Percentiles rank a stretch among this genome's conserved stretches.
Evolutionary conservation across 208 protist species (phyloP).

Genomic region (Jaenimonas drosophilae): DNA sequence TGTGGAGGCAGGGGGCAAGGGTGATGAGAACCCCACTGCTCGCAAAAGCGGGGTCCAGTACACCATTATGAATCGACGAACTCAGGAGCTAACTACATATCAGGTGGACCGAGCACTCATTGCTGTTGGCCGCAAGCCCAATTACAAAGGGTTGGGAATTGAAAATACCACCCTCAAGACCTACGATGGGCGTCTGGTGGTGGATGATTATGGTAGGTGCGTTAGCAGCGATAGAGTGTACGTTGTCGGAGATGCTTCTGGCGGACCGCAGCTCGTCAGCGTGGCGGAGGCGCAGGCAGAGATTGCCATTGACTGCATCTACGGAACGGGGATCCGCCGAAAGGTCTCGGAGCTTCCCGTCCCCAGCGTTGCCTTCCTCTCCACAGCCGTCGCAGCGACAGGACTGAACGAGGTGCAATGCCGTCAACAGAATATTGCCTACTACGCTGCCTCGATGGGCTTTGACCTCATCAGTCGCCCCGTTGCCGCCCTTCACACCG

Average conservation of each 20-base stretch:
- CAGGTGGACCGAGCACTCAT: slow-evolving; percentile 70
- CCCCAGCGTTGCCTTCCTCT: slow-evolving; percentile 36
- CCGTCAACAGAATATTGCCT: slow-evolving; percentile 37
- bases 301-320: slow-evolving; percentile 62
- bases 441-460: slow-evolving; percentile 40
- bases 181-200: slow-evolving; percentile 23
- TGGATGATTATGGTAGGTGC: slow-evolving; percentile 43
- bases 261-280: slow-evolving; percentile 37
- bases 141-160: slow-evolving; percentile 50
- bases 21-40: slow-evolving; percentile 7
- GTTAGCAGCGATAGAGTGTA: slow-evolving; percentile 33
- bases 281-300: slow-evolving; percentile 51
- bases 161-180: slow-evolving; percentile 38
- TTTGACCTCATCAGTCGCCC: slow-evolving; percentile 62
- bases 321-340: slow-evolving; percentile 10
- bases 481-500: slow-evolving; percentile 47
- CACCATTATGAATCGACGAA: slow-evolving; percentile 53
- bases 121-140: slow-evolving; percentile 41
- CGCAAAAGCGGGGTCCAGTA: slow-evolving; percentile 50
- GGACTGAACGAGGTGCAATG: slow-evolving; percentile 69
- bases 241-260: slow-evolving; percentile 51
- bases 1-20: slow-evolving; percentile 7
- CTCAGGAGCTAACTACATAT: slow-evolving; percentile 35
- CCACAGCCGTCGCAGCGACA: slow-evolving; percentile 32
- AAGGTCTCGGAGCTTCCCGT: slow-evolving; percentile 1